Base-by-base conservation (phyloP, 805 yeast genomes). In the Blastobotrys americana region DNA sequence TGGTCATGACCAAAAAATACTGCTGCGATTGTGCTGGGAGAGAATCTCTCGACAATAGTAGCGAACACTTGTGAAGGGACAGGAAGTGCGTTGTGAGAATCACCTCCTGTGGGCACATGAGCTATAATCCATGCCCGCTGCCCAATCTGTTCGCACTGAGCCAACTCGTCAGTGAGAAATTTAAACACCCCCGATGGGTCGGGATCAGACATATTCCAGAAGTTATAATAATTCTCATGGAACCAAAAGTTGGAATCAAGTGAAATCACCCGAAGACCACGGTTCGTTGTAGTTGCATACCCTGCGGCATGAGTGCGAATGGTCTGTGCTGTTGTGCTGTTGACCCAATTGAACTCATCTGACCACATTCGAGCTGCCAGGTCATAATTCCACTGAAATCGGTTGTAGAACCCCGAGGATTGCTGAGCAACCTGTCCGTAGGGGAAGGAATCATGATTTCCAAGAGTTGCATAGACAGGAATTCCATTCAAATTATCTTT, bases 61-160 rank as follows among this genome's bases (percentile, higher is more conserved):
- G 71, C 65, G 49, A 79, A 75, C 25, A 77, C 64, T 44, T 73
- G 68, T 20, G 84, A 72, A 43, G 76, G 81, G 34, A 78, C 66
- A 9, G 88, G 87, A 39, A 82, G 62, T 15, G 81, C 72, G 52
- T 79, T 84, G 49, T 65, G 70, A n/a, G 73, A 68, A 19, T 73
- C 64, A 3, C 66, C 65, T 4, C 64, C 64, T 10, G 71, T 68
- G 37, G 89, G 86, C 44, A 82, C 76, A 58, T 82, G 88, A 17
- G 83, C 77, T 53, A 79, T 69, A 46, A 82, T 69, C 88, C 88
- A 82, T n/a, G 78, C 88, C 55, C 82, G 67, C 60, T 80, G 78
- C 41, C 74, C 76, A 5, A 65, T 66, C 28, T 54, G 46, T 60
- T 82, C 88, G 50, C 81, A 70, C 41, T 71, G 80, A n/a, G 73